Evolutionary conservation across 352 stramenopile genomes (phyloP).

Genomic region (Phytophthora kernoviae): DNA sequence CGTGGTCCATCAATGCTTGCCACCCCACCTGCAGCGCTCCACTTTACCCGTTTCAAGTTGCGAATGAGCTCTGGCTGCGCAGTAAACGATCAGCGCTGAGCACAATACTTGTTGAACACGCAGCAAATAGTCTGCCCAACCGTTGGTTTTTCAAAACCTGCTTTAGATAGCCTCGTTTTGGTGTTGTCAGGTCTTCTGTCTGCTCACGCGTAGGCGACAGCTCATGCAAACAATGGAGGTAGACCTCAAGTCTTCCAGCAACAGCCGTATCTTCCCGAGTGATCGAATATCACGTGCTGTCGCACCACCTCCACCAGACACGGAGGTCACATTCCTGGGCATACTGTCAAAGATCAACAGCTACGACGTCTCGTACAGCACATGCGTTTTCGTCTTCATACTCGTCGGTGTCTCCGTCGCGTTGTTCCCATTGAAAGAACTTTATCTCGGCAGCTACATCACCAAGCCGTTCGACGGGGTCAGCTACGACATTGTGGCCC

Average conservation of each 20-base stretch:
- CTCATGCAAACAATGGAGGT: too few species aligned
- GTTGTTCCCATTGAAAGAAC: constrained; percentile 31
- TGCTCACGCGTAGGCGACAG: too few species aligned
- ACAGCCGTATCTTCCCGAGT: too few species aligned
- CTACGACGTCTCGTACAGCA: constrained; percentile 20
- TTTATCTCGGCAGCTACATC: constrained; percentile 31
- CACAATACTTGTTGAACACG: too few species aligned
- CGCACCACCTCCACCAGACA: too few species aligned
- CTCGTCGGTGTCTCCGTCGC: constrained; percentile 18
- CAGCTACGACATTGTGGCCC: constrained; percentile 18
- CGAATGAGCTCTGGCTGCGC: not conserved
- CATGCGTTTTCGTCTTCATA: constrained; percentile 20
- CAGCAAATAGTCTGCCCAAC: too few species aligned
- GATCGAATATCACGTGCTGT: too few species aligned
- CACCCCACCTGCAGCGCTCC: not conserved
- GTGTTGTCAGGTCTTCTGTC: too few species aligned
- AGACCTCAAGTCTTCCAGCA: too few species aligned
- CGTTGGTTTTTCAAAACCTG: too few species aligned
- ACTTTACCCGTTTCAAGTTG: not conserved
- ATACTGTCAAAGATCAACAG: not conserved
- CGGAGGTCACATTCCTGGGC: too few species aligned
- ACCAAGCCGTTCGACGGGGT: constrained; percentile 33
- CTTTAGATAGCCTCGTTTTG: too few species aligned
- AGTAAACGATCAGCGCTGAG: not conserved
- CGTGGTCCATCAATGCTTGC: not conserved